Percentiles rank a stretch among this genome's conserved stretches.
phyloP scores from a whole-genome alignment of 768 basidiomycete genomes.

The Favolaschia claudopus region DNA sequence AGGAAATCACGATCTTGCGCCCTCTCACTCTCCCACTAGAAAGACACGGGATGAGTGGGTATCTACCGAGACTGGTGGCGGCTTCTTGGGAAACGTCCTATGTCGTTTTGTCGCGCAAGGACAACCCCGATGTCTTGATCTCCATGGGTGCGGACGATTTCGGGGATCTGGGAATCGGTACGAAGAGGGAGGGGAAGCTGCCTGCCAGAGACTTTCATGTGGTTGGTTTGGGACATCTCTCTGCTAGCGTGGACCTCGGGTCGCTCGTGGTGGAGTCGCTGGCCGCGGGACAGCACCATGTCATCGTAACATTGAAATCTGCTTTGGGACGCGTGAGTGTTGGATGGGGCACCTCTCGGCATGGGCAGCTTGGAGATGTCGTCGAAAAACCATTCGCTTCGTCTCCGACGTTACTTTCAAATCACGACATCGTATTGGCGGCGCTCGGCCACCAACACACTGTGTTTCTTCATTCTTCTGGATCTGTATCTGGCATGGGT shows the following conservation, averaged over 20 bases:
- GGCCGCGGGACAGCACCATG: slow-evolving; percentile 76
- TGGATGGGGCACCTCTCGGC: slow-evolving; percentile 88
- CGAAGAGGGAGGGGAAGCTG: slow-evolving; percentile 16
- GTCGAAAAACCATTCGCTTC: slow-evolving; percentile 36
- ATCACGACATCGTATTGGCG: slow-evolving; percentile 42
- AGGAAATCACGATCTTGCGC: slow-evolving; percentile 48
- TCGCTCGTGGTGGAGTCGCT: slow-evolving; percentile 51
- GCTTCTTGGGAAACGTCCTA: slow-evolving; percentile 89
- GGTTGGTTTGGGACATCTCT: slow-evolving; percentile 50
- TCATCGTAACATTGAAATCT: slow-evolving; percentile 54
- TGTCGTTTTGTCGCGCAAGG: slow-evolving; percentile 59
- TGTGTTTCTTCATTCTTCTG: slow-evolving; percentile 64
- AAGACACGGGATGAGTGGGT: slow-evolving; percentile 44
- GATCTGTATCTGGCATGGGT: slow-evolving; percentile 62
- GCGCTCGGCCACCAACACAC: slow-evolving; percentile 55
- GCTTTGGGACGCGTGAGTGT: slow-evolving; percentile 43
- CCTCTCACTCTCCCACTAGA: slow-evolving; percentile 52
- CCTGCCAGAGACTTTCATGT: slow-evolving; percentile 42
- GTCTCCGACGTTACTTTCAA: slow-evolving; percentile 44
- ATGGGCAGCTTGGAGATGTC: slow-evolving; percentile 79
- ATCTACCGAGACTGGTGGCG: slow-evolving; percentile 58
- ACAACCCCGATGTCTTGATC: slow-evolving; percentile 60
- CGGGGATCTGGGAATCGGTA: slow-evolving; percentile 76
- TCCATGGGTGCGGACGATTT: slow-evolving; percentile 89
- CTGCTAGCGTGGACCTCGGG: slow-evolving; percentile 31